Conservation (phyloP, 192 early-diverging fungal genomes). For the Backusella australiensis region DNA sequence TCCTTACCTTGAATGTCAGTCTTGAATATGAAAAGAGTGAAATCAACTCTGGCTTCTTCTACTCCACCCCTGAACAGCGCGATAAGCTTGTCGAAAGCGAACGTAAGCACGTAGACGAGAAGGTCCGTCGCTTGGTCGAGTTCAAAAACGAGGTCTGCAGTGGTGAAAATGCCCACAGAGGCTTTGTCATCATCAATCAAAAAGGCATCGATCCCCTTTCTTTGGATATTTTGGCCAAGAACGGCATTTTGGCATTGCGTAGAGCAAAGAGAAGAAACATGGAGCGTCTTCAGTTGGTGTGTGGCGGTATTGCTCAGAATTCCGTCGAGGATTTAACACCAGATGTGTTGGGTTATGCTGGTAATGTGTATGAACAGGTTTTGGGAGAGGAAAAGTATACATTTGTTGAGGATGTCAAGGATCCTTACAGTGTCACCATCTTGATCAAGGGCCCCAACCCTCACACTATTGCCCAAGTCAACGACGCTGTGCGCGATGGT, state of each 20-base stretch:
- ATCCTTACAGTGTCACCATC: constrained; percentile 88
- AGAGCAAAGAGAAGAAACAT: constrained; percentile 99
- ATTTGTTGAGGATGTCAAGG: constrained; percentile 93
- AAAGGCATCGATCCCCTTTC: constrained; percentile 99
- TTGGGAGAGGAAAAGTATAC: constrained; percentile 98
- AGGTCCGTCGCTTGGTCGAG: constrained; percentile 92
- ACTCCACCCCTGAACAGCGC: constrained; percentile 96
- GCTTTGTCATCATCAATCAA: constrained; percentile 98
- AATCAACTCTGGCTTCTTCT: constrained; percentile 99
- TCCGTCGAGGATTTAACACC: constrained; percentile 94
- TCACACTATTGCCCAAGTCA: constrained; percentile 92
- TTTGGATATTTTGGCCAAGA: constrained; percentile 94
- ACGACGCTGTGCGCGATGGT: constrained; percentile 98
- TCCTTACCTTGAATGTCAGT: constrained; percentile 97
- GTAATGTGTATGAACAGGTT: constrained; percentile 93
- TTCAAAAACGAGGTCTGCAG: constrained; percentile 93
- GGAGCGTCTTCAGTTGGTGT: constrained; percentile 96
- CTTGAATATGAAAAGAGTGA: constrained; percentile 99
- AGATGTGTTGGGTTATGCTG: constrained; percentile 85
- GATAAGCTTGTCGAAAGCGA: constrained; percentile 98
- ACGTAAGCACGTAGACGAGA: constrained; percentile 92
- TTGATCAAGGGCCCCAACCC: constrained; percentile 94
- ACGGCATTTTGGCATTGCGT: constrained; percentile 91
- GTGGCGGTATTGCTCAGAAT: constrained; percentile 95
- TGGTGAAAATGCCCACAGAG: constrained; percentile 73